phyloP scores from a whole-genome alignment of 139 green algal species.

The Coccomyxa sp. region DNA sequence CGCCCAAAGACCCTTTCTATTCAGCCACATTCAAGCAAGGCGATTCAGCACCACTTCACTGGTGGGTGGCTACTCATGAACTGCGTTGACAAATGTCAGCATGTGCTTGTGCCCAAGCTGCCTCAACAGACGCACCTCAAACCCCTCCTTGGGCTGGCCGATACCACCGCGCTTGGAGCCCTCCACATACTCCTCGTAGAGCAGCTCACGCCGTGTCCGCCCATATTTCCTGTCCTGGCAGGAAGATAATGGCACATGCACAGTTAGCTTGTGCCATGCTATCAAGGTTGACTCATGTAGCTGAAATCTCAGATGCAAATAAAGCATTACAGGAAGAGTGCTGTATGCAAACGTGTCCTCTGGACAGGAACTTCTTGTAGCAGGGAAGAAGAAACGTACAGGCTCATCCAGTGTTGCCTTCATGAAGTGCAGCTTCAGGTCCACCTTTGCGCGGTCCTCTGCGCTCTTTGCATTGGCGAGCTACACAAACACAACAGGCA shows the following conservation, averaged over 20 bases:
- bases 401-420: constrained; percentile 21
- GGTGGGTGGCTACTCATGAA: neutral
- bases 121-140: constrained; percentile 7
- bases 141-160: constrained; percentile 15
- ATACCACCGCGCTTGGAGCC: constrained; percentile 9
- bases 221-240: constrained; percentile 15
- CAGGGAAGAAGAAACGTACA: constrained; percentile 4
- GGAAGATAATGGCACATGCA: neutral
- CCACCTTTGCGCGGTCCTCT: constrained; percentile 21
- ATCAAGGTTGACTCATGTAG: too few relatives aligned
- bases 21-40: too few relatives aligned
- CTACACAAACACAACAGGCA: neutral
- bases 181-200: constrained; percentile 28
- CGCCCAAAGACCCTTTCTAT: too few relatives aligned
- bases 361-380: too few relatives aligned
- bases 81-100: neutral
- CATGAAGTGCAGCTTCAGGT: constrained; percentile 48
- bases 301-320: neutral
- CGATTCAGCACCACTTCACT: too few relatives aligned
- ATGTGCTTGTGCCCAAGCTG: neutral
- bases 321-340: neutral
- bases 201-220: constrained; percentile 10
- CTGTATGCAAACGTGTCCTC: neutral
- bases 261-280: neutral
- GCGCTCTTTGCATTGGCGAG: neutral